These are phyloP conservation scores for Chaetomium tenue DNA, from an alignment of 495 filamentous ascomycete genomes.

Conservation along the genomic window DNA sequence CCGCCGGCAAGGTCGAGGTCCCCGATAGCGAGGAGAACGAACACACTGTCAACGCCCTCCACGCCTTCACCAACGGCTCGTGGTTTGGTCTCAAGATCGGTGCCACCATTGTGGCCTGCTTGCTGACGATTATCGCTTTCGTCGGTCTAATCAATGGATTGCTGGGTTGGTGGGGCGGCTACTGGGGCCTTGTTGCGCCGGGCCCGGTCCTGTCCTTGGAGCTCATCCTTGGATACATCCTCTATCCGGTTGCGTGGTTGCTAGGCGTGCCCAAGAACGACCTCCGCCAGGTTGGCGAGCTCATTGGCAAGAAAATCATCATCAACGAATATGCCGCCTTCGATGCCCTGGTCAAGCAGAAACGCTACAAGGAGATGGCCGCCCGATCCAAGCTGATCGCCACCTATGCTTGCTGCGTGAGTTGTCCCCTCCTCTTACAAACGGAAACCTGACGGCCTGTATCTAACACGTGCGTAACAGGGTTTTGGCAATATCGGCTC, in stretches of 20 bases:
- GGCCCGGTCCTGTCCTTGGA: conserved; percentile 68
- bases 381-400: conserved; percentile 75
- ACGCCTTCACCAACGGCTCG: conserved; percentile 83
- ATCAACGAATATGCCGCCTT: conserved; percentile 71
- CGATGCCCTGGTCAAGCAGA: conserved; percentile 57
- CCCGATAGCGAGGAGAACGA: conserved; percentile 68
- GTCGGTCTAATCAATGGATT: conserved; percentile 73
- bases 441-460: conserved; percentile 26
- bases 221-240: conserved; percentile 76
- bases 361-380: conserved; percentile 57
- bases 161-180: conserved; percentile 85
- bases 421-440: conserved; percentile 41
- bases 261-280: conserved; percentile 76
- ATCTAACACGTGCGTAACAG: conserved; percentile 67
- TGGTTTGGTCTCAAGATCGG: conserved; percentile 89
- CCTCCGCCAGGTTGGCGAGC: conserved; percentile 67
- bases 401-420: conserved; percentile 81
- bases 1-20: conserved; percentile 73
- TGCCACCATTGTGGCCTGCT: conserved; percentile 73
- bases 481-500: conserved; percentile 80
- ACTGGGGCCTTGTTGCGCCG: conserved; percentile 62
- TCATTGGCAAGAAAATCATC: conserved; percentile 83
- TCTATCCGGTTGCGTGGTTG: conserved; percentile 81
- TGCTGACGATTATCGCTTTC: conserved; percentile 84
- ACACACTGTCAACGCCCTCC: conserved; percentile 68